Conservation (phyloP, 2,329 filamentous ascomycete genomes). For the Aspergillus sp. region DNA sequence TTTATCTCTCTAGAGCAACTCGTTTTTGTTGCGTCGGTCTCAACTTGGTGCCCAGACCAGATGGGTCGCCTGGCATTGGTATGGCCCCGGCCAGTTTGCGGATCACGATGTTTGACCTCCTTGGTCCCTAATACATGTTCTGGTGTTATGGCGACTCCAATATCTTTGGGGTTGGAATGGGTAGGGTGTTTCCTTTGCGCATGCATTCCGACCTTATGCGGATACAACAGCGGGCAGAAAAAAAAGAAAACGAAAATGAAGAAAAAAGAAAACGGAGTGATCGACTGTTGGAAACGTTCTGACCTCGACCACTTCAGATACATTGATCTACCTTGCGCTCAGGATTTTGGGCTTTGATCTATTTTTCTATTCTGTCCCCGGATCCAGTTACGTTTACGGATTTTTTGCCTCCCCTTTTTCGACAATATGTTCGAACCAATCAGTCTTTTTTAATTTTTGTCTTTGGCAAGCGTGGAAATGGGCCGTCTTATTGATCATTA, state of each 20-base stretch:
- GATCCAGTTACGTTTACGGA: slow-evolving; percentile 16
- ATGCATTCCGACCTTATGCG: slow-evolving; percentile 17
- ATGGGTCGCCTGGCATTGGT: slow-evolving; percentile 3
- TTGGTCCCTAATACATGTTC: slow-evolving; percentile 16
- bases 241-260: slow-evolving; percentile 7
- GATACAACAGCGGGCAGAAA: slow-evolving; percentile 12
- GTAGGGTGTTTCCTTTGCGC: slow-evolving; percentile 13
- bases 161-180: slow-evolving; percentile 11
- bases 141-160: slow-evolving; percentile 21
- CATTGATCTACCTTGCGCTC: slow-evolving; percentile 22
- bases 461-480: slow-evolving; percentile 27
- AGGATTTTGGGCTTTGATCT: slow-evolving; percentile 18
- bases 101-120: slow-evolving; percentile 11
- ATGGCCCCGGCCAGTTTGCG: background rate
- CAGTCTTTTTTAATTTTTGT: slow-evolving; percentile 23
- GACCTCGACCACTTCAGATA: slow-evolving; percentile 9
- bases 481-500: slow-evolving; percentile 29
- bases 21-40: slow-evolving; percentile 18
- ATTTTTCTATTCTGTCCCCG: slow-evolving; percentile 9
- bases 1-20: slow-evolving; percentile 21
- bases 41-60: background rate
- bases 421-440: slow-evolving; percentile 30
- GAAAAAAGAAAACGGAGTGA: background rate
- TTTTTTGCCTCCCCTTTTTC: slow-evolving; percentile 10
- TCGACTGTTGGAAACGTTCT: slow-evolving; percentile 12